Evolutionary conservation across 371 early-diverging fungal genomes (phyloP), one percentile per base, ranked within the genome.

Genomic region (Mucor irregularis): DNA sequence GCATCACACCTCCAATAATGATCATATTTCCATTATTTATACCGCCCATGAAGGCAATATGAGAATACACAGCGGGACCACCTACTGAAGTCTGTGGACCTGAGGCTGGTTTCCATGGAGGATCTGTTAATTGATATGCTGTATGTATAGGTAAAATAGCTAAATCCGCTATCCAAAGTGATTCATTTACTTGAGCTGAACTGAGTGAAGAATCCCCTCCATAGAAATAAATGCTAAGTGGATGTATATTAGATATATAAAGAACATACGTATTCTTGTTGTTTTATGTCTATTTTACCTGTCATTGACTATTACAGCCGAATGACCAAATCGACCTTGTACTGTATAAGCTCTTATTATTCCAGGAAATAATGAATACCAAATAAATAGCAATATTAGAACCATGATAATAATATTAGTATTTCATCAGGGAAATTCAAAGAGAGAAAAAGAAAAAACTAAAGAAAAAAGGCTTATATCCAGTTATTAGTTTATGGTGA

Each of bases 91-190:
- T 57, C 46, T 75, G 76, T 2, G 72, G 67, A 0, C 76, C 76
- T 4, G 76, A 75, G 0, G 68, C 52, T 14, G 76, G 53, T 49
- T 60, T 66, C 76, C 76, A 75, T 42, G 72, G 72, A 6, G 64
- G 72, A 39, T 67, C 62, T 4, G 69, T 69, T 2, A 75, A 40
- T 11, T 62, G 28, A 29, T 62, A 75, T 0, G 64, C 47, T 10
- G 46, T 43, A 49, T 58, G 58, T 4, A 75, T 45, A 1, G 72
- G 72, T 19, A 75, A 34, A 38, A 75, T 67, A 19, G 76, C 67
- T 38, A 75, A 35, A 46, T 75, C 76, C 2, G 76, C 69, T 25
- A 72, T 48, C 67, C 69, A 69, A 21, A 62, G 50, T 25, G 72
- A 64, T n/a, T 38, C 45, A 19, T 66, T 72, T 17, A 53, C 42